Conservation (phyloP, 371 early-diverging fungal genomes). For the Apophysomyces trapeziformis region DNA sequence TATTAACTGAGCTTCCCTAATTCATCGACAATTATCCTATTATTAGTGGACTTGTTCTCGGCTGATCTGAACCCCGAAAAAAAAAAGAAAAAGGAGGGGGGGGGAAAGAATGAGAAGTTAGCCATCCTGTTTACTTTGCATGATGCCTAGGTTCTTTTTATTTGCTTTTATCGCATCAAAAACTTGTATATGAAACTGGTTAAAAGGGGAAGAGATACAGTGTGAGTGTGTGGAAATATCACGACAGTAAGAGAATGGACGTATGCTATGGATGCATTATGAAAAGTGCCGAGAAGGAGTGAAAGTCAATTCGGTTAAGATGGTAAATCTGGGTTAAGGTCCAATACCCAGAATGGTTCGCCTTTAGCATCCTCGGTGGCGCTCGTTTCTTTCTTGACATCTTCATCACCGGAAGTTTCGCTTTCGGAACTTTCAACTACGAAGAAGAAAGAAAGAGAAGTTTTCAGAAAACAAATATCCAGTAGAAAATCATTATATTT, state of each 20-base stretch:
- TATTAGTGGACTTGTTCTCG: too few relatives aligned
- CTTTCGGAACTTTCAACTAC: slow-evolving; percentile 49
- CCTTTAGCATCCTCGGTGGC: slow-evolving; percentile 37
- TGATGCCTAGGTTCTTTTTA: too few relatives aligned
- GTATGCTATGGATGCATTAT: not conserved
- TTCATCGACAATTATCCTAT: too few relatives aligned
- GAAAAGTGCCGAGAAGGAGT: not conserved
- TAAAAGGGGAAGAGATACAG: too few relatives aligned
- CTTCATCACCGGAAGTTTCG: slow-evolving; percentile 44
- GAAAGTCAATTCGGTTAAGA: slow-evolving; percentile 14
- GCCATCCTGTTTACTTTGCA: not conserved
- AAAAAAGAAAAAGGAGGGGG: not conserved
- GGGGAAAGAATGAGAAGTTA: not conserved
- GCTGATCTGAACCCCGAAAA: not conserved
- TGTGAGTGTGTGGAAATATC: too few relatives aligned
- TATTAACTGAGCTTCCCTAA: not conserved
- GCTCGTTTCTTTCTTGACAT: slow-evolving; percentile 16
- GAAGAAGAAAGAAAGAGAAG: slow-evolving; percentile 1
- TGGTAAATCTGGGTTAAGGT: slow-evolving; percentile 55
- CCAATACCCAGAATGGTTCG: slow-evolving; percentile 54
- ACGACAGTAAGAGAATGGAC: too few relatives aligned
- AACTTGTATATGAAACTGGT: not conserved
- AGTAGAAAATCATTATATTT: slow-evolving; percentile 12
- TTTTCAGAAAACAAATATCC: not conserved
- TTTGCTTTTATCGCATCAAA: too few relatives aligned